Conservation (phyloP, 768 basidiomycete genomes). For the Hysterangium stoloniferum region DNA sequence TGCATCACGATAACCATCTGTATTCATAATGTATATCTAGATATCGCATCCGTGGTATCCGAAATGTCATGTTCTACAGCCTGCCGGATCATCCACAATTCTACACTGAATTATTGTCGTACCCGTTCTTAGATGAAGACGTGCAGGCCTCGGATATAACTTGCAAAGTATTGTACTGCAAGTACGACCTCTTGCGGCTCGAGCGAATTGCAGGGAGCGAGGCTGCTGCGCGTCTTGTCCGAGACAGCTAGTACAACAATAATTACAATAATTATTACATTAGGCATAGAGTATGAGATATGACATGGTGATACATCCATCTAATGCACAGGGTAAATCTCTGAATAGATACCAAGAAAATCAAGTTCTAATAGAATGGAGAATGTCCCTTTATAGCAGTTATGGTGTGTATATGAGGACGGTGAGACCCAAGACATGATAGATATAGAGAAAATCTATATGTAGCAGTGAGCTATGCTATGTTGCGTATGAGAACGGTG, state of each 20-base stretch:
- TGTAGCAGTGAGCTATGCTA: not conserved
- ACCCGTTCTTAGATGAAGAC: constrained; percentile 84
- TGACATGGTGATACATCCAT: no score
- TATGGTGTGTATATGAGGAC: no score
- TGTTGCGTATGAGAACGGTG: no score
- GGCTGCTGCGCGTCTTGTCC: not conserved
- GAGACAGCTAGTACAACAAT: not conserved
- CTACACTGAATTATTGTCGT: constrained; percentile 84
- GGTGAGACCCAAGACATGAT: no score
- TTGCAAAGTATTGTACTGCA: constrained; percentile 72
- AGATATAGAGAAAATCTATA: not conserved
- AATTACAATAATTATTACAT: not conserved
- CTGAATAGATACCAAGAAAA: not conserved
- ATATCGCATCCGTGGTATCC: constrained; percentile 89
- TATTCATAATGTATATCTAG: constrained; percentile 29
- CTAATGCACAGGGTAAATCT: no score
- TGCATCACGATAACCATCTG: not conserved
- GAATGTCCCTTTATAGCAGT: no score
- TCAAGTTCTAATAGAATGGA: no score
- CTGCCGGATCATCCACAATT: constrained; percentile 88
- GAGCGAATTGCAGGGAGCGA: constrained; percentile 71
- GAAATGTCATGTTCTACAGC: constrained; percentile 89
- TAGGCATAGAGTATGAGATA: no score
- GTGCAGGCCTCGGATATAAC: constrained; percentile 86
- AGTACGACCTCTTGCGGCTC: constrained; percentile 81